A percentile compares a stretch with the other conserved stretches of the same genome.
These are phyloP conservation scores for Vanderwaltozyma verrucispora DNA, from an alignment of 805 yeast species.

Conservation along the genomic window DNA sequence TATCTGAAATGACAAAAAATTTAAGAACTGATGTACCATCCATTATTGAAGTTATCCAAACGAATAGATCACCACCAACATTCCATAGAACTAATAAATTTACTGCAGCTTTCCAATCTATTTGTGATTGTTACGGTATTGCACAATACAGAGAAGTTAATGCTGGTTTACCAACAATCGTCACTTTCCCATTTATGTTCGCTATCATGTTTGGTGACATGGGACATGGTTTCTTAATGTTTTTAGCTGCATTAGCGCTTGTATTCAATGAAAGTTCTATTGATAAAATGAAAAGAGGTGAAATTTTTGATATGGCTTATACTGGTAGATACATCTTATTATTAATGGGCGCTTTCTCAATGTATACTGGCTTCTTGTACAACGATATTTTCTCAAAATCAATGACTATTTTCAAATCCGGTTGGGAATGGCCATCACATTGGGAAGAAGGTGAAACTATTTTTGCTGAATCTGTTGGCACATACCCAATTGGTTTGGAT, in stretches of 20 bases:
- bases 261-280: conserved; percentile 46
- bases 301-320: conserved; percentile 69
- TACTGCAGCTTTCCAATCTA: conserved; percentile 57
- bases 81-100: conserved; percentile 61
- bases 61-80: conserved; percentile 63
- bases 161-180: conserved; percentile 64
- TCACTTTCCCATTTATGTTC: conserved; percentile 74
- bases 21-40: conserved; percentile 31
- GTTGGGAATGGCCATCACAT: conserved; percentile 56
- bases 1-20: conserved; percentile 31
- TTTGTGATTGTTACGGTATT: conserved; percentile 69
- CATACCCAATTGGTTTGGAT: conserved; percentile 56
- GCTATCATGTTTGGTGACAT: conserved; percentile 79
- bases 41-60: conserved; percentile 48
- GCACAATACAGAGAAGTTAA: conserved; percentile 68
- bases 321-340: conserved; percentile 59
- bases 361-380: conserved; percentile 65
- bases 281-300: conserved; percentile 52
- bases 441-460: conserved; percentile 42
- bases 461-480: conserved; percentile 39
- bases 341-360: conserved; percentile 62
- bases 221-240: conserved; percentile 63
- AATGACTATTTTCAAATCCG: conserved; percentile 55
- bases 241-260: conserved; percentile 43
- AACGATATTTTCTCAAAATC: conserved; percentile 65